These are phyloP conservation scores for Stachybotrys chartarum DNA, from an alignment of 2,329 filamentous ascomycete genomes.

Conservation along the genomic window DNA sequence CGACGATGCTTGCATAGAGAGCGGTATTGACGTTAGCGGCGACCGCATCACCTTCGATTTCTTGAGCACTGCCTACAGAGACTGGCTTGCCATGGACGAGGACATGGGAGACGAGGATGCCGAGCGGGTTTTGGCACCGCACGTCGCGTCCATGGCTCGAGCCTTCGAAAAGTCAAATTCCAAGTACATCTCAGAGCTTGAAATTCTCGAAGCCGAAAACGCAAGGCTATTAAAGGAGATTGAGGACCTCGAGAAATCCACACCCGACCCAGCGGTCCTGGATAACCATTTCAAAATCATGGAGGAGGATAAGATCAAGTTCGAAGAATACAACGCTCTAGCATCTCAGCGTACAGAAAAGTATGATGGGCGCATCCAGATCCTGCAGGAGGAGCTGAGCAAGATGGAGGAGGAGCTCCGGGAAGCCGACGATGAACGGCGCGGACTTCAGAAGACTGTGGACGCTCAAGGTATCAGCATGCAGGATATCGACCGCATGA, in stretches of 20 bases:
- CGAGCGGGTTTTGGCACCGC: slow-evolving; percentile 70
- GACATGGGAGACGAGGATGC: slow-evolving; percentile 82
- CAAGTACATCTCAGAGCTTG: slow-evolving; percentile 76
- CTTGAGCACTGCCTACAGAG: slow-evolving; percentile 79
- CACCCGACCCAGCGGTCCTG: slow-evolving; percentile 73
- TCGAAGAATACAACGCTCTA: slow-evolving; percentile 85
- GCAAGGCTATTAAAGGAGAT: slow-evolving; percentile 76
- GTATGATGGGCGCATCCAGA: slow-evolving; percentile 71
- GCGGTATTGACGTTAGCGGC: slow-evolving; percentile 77
- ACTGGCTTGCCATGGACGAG: slow-evolving; percentile 90
- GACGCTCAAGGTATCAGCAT: slow-evolving; percentile 93
- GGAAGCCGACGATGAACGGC: slow-evolving; percentile 76
- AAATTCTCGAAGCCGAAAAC: slow-evolving; percentile 81
- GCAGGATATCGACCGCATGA: slow-evolving; percentile 99
- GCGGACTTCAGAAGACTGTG: slow-evolving; percentile 73
- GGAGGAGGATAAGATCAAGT: slow-evolving; percentile 90
- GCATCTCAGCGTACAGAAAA: slow-evolving; percentile 83
- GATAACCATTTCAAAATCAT: slow-evolving; percentile 90
- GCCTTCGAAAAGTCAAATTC: slow-evolving; percentile 83
- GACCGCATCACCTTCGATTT: slow-evolving; percentile 95
- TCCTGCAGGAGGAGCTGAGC: slow-evolving; percentile 80
- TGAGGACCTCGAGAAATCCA: slow-evolving; percentile 79
- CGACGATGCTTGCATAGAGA: slow-evolving; percentile 83
- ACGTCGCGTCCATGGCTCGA: slow-evolving; percentile 78
- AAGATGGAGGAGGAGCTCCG: slow-evolving; percentile 69